Conservation (phyloP, 768 basidiomycete genomes). For the Boletus tomentosulus region DNA sequence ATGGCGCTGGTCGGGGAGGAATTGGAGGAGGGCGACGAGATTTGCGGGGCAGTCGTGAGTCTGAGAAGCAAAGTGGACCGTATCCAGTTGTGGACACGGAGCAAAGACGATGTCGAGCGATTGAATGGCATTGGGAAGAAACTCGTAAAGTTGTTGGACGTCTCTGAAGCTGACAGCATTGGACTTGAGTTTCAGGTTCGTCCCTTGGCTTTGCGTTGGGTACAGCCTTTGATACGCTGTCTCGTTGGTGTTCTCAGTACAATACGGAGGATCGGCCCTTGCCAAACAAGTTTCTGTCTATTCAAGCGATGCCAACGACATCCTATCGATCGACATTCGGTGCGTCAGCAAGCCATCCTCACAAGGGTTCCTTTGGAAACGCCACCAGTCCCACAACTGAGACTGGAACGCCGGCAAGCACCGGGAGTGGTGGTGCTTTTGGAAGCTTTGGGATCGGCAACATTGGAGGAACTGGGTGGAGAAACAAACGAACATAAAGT, state of each 20-base stretch:
- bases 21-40: constrained; percentile 64
- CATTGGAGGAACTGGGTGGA: constrained; percentile 32
- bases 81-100: constrained; percentile 88
- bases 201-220: constrained; percentile 1
- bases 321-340: constrained; percentile 68
- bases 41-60: constrained; percentile 86
- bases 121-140: constrained; percentile 82
- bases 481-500: constrained; percentile 23
- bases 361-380: constrained; percentile 20
- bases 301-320: constrained; percentile 64
- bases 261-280: constrained; percentile 85
- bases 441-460: constrained; percentile 45
- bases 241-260: constrained; percentile 42
- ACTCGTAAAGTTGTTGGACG: constrained; percentile 75
- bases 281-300: constrained; percentile 77
- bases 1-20: constrained; percentile 80
- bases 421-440: constrained; percentile 40
- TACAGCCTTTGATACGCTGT: neutral
- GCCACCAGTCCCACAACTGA: constrained; percentile 22
- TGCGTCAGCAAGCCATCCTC: constrained; percentile 17
- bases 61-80: constrained; percentile 82
- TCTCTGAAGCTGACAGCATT: constrained; percentile 80
- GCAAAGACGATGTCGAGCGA: constrained; percentile 80
- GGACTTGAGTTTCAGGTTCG: constrained; percentile 88
- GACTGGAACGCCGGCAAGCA: constrained; percentile 18